A percentile compares a stretch with the other conserved stretches of the same genome.
Conservation (phyloP, 1,139 yeast species). For the Meyerozyma carpophila region DNA sequence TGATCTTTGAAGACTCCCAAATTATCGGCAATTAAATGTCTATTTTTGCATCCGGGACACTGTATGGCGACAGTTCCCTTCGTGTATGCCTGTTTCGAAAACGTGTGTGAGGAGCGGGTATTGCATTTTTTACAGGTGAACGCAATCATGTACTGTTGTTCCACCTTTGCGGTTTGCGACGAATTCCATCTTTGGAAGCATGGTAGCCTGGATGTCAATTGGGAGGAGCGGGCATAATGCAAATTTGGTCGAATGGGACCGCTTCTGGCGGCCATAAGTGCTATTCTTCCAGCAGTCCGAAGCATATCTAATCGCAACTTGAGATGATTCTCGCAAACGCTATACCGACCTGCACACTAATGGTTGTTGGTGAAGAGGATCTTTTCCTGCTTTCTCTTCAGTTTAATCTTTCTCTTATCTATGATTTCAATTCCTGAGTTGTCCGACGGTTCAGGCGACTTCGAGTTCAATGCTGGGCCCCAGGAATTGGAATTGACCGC, state of each 20-base stretch:
- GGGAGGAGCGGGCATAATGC: not conserved
- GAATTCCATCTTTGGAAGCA: not conserved
- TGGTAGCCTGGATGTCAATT: not conserved
- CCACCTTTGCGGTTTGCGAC: slow-evolving; percentile 1
- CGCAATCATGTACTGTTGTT: slow-evolving; percentile 51
- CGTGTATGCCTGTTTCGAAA: slow-evolving; percentile 87
- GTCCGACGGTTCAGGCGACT: slow-evolving; percentile 6
- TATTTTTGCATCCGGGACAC: slow-evolving; percentile 84
- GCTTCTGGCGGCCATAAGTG: not conserved
- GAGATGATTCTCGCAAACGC: not conserved
- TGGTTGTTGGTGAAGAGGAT: slow-evolving; percentile 7
- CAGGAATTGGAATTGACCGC: slow-evolving; percentile 20
- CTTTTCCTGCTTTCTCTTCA: slow-evolving; percentile 23
- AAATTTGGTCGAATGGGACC: not conserved
- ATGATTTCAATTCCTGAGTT: slow-evolving; percentile 15
- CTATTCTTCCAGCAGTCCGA: not conserved
- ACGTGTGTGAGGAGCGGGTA: slow-evolving; percentile 76
- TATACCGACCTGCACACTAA: not conserved
- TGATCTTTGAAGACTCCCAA: slow-evolving; percentile 76
- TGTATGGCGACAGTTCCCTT: slow-evolving; percentile 84
- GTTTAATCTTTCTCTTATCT: slow-evolving; percentile 25
- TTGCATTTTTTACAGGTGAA: slow-evolving; percentile 90
- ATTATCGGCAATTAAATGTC: slow-evolving; percentile 93
- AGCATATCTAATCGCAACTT: not conserved
- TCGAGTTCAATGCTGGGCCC: slow-evolving; percentile 13